Conservation (phyloP, 257 asterid genomes). For the Paraleonurus japonicus region DNA sequence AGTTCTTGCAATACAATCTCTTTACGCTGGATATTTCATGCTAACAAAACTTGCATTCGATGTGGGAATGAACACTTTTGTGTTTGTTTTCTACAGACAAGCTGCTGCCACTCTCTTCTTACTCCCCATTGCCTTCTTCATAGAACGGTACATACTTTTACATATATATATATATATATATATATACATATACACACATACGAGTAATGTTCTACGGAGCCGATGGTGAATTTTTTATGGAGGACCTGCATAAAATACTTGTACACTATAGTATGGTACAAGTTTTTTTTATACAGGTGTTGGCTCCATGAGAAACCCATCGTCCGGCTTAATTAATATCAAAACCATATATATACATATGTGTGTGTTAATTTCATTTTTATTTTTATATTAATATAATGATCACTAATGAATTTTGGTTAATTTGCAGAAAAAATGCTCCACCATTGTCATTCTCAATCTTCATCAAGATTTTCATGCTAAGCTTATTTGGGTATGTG, state of each 20-base stretch:
- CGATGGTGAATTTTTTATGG: too few species aligned
- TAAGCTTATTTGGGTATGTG: constrained; percentile 62
- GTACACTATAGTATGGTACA: too few species aligned
- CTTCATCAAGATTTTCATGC: constrained; percentile 67
- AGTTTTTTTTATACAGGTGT: too few species aligned
- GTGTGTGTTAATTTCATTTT: neutral
- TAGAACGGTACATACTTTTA: constrained; percentile 52
- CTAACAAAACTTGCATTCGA: constrained; percentile 78
- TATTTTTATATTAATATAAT: neutral
- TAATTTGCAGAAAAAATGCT: constrained; percentile 61
- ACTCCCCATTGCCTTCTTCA: constrained; percentile 59
- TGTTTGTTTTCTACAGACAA: constrained; percentile 84
- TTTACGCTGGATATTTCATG: constrained; percentile 77
- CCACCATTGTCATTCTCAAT: constrained; percentile 58
- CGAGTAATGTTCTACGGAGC: too few species aligned
- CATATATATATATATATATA: too few species aligned
- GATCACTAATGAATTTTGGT: neutral
- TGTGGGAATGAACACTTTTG: constrained; percentile 78
- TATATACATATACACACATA: too few species aligned
- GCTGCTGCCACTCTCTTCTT: constrained; percentile 75
- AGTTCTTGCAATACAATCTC: constrained; percentile 44
- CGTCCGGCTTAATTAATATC: too few species aligned
- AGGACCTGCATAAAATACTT: too few species aligned
- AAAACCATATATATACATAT: too few species aligned
- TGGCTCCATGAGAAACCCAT: too few species aligned